Percentiles rank a stretch among this genome's conserved stretches.
Conservation (phyloP, 192 early-diverging fungal genomes). For the Dispira simplex region DNA sequence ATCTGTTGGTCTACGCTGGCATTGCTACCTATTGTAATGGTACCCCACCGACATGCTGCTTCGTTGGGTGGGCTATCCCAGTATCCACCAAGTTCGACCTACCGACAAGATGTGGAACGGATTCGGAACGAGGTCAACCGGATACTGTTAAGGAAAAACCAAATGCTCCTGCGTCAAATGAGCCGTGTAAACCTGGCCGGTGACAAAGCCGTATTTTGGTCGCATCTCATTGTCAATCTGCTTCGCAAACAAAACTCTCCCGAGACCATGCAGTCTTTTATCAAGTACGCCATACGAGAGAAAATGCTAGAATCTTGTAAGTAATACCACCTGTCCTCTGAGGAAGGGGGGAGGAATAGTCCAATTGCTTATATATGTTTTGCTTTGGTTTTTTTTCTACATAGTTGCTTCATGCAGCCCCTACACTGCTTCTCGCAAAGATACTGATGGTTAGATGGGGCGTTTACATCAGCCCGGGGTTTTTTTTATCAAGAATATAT, state of each 20-base stretch:
- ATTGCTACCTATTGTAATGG: too few species aligned
- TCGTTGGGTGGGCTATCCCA: neutral
- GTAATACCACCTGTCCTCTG: neutral
- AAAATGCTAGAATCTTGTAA: slow-evolving; percentile 18
- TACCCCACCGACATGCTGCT: too few species aligned
- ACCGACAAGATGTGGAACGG: neutral
- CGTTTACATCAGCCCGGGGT: too few species aligned
- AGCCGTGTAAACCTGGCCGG: slow-evolving; percentile 10
- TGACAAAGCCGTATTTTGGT: slow-evolving; percentile 7
- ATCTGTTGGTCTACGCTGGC: too few species aligned
- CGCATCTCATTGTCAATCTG: slow-evolving; percentile 4
- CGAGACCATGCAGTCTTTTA: slow-evolving; percentile 21
- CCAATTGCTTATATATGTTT: too few species aligned
- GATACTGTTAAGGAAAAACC: slow-evolving; percentile 1
- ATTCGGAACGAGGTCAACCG: slow-evolving; percentile 2
- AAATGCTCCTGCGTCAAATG: slow-evolving; percentile 9
- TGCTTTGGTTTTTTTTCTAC: too few species aligned
- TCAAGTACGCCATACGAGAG: slow-evolving; percentile 23
- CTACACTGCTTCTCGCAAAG: too few species aligned
- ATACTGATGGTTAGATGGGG: too few species aligned
- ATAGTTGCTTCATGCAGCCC: too few species aligned
- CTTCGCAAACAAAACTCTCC: slow-evolving; percentile 12
- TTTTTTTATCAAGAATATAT: too few species aligned
- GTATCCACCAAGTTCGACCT: slow-evolving; percentile 3
- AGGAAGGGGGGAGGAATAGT: too few species aligned